These are phyloP conservation scores for Amanita brunnescens DNA, from an alignment of 768 basidiomycete genomes.

Conservation along the genomic window DNA sequence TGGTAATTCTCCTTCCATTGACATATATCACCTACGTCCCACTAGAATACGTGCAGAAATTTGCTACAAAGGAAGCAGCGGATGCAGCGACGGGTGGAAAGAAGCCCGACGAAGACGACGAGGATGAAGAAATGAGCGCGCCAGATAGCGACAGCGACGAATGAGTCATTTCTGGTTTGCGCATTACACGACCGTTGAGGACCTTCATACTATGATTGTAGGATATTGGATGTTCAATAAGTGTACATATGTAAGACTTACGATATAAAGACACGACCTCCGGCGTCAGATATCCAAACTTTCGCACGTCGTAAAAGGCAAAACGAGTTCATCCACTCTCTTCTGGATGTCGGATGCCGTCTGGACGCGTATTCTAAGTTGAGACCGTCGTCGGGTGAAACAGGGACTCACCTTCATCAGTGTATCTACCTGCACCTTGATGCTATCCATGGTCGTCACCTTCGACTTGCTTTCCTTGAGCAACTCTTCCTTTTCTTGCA, in stretches of 20 bases:
- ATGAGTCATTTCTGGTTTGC: conserved; percentile 14
- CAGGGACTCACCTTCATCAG: conserved; percentile 54
- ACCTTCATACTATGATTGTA: conserved; percentile 9
- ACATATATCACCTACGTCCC: not conserved
- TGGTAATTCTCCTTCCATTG: not conserved
- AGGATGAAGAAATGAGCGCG: conserved; percentile 84
- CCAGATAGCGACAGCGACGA: conserved; percentile 77
- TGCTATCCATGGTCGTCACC: conserved; percentile 60
- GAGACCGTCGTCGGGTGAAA: conserved; percentile 2
- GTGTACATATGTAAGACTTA: conserved; percentile 10
- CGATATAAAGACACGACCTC: not conserved
- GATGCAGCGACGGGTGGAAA: conserved; percentile 60
- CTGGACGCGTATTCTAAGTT: conserved; percentile 24
- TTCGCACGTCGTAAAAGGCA: conserved; percentile 26
- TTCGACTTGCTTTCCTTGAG: conserved; percentile 76
- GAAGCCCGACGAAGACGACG: conserved; percentile 54
- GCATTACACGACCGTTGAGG: too few relatives aligned
- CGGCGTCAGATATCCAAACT: not conserved
- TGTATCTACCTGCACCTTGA: conserved; percentile 70
- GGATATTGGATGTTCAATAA: conserved; percentile 13
- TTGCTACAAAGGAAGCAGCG: conserved; percentile 83
- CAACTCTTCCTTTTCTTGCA: conserved; percentile 66
- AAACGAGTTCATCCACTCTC: conserved; percentile 63
- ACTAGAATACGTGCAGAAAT: conserved; percentile 91
- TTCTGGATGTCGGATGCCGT: conserved; percentile 65